phyloP scores from a whole-genome alignment of 495 filamentous ascomycete species.

The Trichoderma parareesei region DNA sequence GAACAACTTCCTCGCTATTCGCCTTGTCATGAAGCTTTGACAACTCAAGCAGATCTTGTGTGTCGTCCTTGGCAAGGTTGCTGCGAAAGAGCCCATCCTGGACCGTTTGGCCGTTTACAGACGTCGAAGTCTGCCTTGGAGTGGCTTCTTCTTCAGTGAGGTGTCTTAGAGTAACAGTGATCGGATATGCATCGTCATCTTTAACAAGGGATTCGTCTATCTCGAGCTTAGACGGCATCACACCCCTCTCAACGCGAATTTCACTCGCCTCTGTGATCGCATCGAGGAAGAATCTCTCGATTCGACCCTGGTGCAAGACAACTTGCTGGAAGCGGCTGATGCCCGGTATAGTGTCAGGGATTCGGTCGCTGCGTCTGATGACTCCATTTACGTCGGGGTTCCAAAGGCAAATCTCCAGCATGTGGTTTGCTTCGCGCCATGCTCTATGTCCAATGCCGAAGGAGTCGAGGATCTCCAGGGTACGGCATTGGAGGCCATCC shows the following conservation, averaged over 20 bases:
- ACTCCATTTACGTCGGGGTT: conserved; percentile 42
- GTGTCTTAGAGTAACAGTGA: conserved; percentile 39
- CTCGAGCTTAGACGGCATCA: conserved; percentile 36
- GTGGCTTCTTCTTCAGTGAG: conserved; percentile 38
- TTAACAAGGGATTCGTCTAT: conserved; percentile 35
- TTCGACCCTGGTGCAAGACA: conserved; percentile 47
- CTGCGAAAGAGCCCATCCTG: conserved; percentile 41
- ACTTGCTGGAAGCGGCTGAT: conserved; percentile 47
- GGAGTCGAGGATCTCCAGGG: conserved; percentile 57
- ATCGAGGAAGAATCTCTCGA: conserved; percentile 51
- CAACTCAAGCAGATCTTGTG: conserved; percentile 40
- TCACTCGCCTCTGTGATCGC: conserved; percentile 30
- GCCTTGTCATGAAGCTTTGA: conserved; percentile 11
- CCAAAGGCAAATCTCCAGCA: conserved; percentile 38
- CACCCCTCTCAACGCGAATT: conserved; percentile 42
- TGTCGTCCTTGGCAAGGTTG: conserved; percentile 45
- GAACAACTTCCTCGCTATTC: neutral
- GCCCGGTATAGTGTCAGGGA: conserved; percentile 42
- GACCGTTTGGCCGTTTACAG: neutral
- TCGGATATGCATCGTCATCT: conserved; percentile 43
- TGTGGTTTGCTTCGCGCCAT: conserved; percentile 51
- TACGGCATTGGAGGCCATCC: conserved; percentile 46
- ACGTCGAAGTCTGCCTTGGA: conserved; percentile 30
- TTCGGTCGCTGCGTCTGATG: conserved; percentile 44
- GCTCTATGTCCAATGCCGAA: conserved; percentile 54